phyloP scores from a whole-genome alignment of 768 basidiomycete species.

The Leccinum incarnatum region DNA sequence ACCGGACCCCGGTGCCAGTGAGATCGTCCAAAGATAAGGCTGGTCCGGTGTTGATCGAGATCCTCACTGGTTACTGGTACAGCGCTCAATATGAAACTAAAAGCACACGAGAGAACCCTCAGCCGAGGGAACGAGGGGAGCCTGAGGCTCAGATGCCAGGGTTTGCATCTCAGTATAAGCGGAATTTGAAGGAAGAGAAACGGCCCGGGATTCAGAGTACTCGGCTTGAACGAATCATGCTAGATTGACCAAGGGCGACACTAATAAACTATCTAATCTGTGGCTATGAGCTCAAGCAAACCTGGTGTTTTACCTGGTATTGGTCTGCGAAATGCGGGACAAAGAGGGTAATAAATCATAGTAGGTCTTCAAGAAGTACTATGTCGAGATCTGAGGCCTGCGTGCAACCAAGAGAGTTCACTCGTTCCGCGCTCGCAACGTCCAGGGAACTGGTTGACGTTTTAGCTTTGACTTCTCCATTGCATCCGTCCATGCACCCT shows the following conservation, averaged over 20 bases:
- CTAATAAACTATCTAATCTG: no score
- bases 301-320: neutral
- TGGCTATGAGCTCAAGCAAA: no score
- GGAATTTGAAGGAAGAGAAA: neutral
- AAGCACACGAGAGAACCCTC: neutral
- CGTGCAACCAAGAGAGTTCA: neutral
- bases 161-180: neutral
- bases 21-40: neutral
- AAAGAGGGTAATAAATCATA: neutral
- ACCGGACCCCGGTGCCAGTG: no score
- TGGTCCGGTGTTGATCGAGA: neutral
- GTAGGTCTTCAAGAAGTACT: no score
- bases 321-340: neutral
- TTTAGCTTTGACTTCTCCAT: neutral
- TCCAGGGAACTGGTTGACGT: neutral
- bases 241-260: neutral
- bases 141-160: neutral
- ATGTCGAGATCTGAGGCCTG: neutral
- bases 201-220: neutral
- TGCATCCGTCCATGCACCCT: neutral
- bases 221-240: neutral
- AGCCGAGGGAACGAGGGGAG: neutral
- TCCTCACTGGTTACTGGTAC: neutral
- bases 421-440: neutral
- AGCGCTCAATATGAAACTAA: neutral